Evolutionary conservation across 116 monocot species (phyloP), one percentile per base, ranked within the genome.

Genomic region (Zostera marina): DNA sequence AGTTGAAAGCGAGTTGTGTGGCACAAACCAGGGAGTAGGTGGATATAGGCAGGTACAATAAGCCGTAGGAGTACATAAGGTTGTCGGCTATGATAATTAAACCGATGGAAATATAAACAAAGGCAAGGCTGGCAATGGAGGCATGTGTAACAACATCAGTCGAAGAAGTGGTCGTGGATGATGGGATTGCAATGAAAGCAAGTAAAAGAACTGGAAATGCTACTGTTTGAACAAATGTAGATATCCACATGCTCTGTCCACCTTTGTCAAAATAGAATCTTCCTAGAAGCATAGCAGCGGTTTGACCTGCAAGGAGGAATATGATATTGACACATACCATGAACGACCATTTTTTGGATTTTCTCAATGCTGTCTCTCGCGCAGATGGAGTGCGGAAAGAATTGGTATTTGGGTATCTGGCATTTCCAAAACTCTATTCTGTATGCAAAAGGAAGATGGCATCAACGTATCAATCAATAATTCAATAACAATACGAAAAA

Each of bases 11-110:
- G 7, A 91, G 72, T 54, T 85, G 86, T 9, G 71, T 75, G 12
- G 91, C 79, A 47, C 86, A 91, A 24, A 91, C 51, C 24, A 91
- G 70, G 10, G 91, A 91, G 60, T 80, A 91, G 10, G 86, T 91
- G 3, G 86, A 91, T 17, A 80, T 77, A 0, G 91, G 86, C 22
- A 91, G 82, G 52, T 80, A 92, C 6, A 80, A 43, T 19, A 92
- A 83, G 47, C 85, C 87, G 32, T 78, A 76, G 2, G 92, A 74
- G 62, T 86, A 86, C 86, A 92, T 76, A 7, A 82, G 65, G 63
- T 82, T 66, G 54, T 81, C 77, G 12, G 41, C 63, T 9, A 79
- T 76, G 4, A 73, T 60, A 8, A 85, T 52, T 14, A 85, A 53
- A 17, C 85, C 91, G 1, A 91, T 66, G 1, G 38, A 48, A 7